A percentile compares a stretch with the other conserved stretches of the same genome.
Evolutionary conservation across 1,139 yeast species (phyloP).

Genomic region (Suhomyces maxii): DNA sequence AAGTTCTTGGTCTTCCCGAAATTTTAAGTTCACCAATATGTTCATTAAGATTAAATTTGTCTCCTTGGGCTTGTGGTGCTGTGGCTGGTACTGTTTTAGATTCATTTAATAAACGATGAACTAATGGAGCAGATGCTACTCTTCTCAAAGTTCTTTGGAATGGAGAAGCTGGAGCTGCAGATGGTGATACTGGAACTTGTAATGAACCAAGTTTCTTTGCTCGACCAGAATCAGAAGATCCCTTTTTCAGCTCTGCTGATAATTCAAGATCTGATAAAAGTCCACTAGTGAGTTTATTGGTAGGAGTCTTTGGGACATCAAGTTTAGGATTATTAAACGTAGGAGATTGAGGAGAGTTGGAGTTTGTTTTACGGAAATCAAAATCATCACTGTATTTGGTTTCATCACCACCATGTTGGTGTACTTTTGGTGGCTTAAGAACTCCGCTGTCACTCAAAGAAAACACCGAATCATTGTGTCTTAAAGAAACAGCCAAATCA

Average conservation of each 20-base stretch:
- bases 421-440: conserved; percentile 27
- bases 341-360: conserved; percentile 7
- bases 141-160: conserved; percentile 62
- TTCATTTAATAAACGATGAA: conserved; percentile 37
- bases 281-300: conserved; percentile 2
- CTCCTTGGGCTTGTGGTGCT: conserved; percentile 14
- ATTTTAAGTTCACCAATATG: conserved; percentile 58
- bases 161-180: conserved; percentile 15
- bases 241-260: not conserved
- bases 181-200: not conserved
- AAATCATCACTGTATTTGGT: conserved; percentile 5
- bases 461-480: conserved; percentile 47
- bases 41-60: conserved; percentile 43
- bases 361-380: conserved; percentile 1
- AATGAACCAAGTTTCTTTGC: not conserved
- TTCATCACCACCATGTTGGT: conserved; percentile 16
- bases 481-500: conserved; percentile 36
- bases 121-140: conserved; percentile 82
- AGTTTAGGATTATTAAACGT: not conserved
- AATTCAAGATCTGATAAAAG: not conserved
- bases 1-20: conserved; percentile 49
- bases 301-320: conserved; percentile 10
- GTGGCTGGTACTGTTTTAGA: conserved; percentile 6
- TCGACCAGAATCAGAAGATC: not conserved
- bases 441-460: conserved; percentile 24